These are phyloP conservation scores for Colletotrichum filicis DNA, from an alignment of 2,329 filamentous ascomycete species.

Conservation along the genomic window DNA sequence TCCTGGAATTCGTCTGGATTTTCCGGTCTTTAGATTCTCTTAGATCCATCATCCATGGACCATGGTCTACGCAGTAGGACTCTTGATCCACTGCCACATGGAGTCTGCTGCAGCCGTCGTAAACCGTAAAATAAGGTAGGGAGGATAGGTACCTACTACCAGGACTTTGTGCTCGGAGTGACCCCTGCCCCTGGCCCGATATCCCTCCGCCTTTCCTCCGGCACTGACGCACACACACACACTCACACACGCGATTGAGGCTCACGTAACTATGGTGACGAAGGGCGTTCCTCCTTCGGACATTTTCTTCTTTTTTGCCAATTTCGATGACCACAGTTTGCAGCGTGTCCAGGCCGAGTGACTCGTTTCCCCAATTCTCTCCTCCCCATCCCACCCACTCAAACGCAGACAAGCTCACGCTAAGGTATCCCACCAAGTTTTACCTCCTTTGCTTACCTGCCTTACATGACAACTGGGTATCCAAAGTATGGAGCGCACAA, in stretches of 20 bases:
- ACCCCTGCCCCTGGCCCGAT: not conserved
- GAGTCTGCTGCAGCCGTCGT: not conserved
- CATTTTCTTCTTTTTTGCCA: not conserved
- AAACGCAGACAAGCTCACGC: conserved; percentile 20
- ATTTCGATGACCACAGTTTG: conserved; percentile 1
- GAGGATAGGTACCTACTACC: not conserved
- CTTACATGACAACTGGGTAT: too few species aligned
- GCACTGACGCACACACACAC: not conserved
- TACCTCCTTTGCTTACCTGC: too few species aligned
- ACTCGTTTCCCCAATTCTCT: not conserved
- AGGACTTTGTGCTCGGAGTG: not conserved
- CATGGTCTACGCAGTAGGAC: too few species aligned
- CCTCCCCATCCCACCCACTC: conserved; percentile 4
- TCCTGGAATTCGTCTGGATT: not conserved
- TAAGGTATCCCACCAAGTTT: not conserved
- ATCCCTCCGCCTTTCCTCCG: not conserved
- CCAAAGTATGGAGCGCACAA: not conserved
- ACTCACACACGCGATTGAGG: not conserved
- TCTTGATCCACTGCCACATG: not conserved
- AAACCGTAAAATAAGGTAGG: not conserved
- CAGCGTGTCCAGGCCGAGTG: not conserved
- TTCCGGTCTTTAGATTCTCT: not conserved
- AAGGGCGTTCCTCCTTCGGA: not conserved
- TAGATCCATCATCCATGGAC: not conserved
- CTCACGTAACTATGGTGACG: not conserved